A percentile compares a stretch with the other conserved stretches of the same genome.
phyloP scores from a whole-genome alignment of 495 filamentous ascomycete species.

The Podospora pseudopauciseta region DNA sequence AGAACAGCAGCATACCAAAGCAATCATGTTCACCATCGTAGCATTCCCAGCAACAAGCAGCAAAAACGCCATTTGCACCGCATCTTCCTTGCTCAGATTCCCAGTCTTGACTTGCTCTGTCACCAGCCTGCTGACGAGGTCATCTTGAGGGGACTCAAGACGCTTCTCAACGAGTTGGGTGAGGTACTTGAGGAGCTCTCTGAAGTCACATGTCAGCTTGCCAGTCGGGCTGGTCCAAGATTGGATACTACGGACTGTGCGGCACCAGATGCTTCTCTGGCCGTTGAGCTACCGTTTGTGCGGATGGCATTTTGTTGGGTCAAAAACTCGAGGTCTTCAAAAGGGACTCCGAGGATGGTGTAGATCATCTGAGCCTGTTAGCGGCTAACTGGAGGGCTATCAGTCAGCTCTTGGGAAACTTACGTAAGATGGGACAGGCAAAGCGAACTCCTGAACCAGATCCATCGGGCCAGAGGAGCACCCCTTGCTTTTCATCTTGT shows the following conservation, averaged over 20 bases:
- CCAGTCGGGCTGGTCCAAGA: too few species aligned
- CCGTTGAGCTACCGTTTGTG: conserved; percentile 42
- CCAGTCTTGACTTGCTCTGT: conserved; percentile 39
- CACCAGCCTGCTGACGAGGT: conserved; percentile 43
- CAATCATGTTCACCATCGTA: conserved; percentile 49
- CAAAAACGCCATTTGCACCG: conserved; percentile 43
- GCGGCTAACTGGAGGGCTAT: too few species aligned
- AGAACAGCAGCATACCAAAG: conserved; percentile 28
- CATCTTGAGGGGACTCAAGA: conserved; percentile 34
- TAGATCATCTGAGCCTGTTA: conserved; percentile 41
- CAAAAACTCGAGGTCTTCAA: conserved; percentile 44
- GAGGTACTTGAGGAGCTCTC: conserved; percentile 40
- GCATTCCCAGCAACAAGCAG: conserved; percentile 48
- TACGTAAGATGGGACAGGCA: conserved; percentile 44
- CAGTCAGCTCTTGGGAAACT: background rate
- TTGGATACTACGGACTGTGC: conserved; percentile 26
- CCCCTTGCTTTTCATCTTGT: conserved; percentile 33
- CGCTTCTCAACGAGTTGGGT: conserved; percentile 37
- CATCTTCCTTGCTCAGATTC: conserved; percentile 36
- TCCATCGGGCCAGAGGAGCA: conserved; percentile 36
- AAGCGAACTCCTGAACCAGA: conserved; percentile 41
- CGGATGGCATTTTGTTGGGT: conserved; percentile 43
- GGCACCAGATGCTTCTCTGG: conserved; percentile 38
- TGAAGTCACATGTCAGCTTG: conserved; percentile 11
- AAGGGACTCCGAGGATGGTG: conserved; percentile 44